Evolutionary conservation across 257 asterid genomes (phyloP).

Genomic region (Solanum raphanifolium): DNA sequence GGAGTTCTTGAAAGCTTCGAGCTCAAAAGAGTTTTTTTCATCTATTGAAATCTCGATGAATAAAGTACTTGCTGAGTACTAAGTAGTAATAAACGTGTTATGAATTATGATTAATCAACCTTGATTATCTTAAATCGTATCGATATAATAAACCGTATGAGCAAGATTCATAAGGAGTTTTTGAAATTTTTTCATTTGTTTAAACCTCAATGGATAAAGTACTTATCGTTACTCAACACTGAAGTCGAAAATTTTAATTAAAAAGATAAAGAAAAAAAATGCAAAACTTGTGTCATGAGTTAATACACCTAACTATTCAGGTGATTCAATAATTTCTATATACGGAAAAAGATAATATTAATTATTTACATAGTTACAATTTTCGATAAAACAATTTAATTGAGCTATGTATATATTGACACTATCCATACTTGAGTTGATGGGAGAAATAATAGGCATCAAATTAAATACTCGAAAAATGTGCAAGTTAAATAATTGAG

Average conservation of each 20-base stretch:
- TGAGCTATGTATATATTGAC: neutral
- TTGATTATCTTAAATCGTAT: neutral
- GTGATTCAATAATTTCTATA: neutral
- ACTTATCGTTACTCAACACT: neutral
- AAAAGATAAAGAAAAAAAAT: neutral
- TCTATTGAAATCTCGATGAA: too few relatives aligned
- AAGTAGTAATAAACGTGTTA: too few relatives aligned
- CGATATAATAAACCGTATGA: neutral
- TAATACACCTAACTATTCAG: neutral
- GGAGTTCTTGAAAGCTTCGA: neutral
- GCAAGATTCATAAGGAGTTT: neutral
- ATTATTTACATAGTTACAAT: too few relatives aligned
- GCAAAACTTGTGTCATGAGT: neutral
- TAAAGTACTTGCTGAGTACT: too few relatives aligned
- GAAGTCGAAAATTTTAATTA: neutral
- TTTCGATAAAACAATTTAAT: too few relatives aligned
- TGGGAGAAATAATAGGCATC: neutral
- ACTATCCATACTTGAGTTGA: neutral
- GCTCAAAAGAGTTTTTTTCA: too few relatives aligned
- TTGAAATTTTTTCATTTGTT: neutral
- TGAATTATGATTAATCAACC: neutral
- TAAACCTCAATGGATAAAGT: neutral
- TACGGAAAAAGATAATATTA: too few relatives aligned
- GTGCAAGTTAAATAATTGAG: neutral
- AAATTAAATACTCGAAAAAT: neutral